Percentiles rank a stretch among this genome's conserved stretches.
phyloP scores from a whole-genome alignment of 2,329 filamentous ascomycete genomes.

The Nannizziopsis arthrosporioides region DNA sequence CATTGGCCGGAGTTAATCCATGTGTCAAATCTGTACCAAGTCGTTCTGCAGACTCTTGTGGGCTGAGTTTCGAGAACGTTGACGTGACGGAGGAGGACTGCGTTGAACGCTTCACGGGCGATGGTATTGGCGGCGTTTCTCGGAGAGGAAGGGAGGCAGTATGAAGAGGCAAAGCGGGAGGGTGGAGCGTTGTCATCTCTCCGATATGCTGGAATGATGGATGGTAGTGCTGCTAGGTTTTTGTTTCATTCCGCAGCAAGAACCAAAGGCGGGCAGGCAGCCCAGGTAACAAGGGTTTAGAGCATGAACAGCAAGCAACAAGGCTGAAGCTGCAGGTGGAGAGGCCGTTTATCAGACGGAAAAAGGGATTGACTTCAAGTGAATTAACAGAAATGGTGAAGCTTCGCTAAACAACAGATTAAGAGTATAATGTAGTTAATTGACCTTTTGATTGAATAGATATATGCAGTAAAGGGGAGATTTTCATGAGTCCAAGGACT shows the following conservation, averaged over 20 bases:
- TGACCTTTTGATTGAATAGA: not conserved
- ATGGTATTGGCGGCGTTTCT: constrained; percentile 15
- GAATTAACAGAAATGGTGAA: not conserved
- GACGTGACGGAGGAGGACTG: constrained; percentile 30
- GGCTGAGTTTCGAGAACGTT: constrained; percentile 54
- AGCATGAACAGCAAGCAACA: not conserved
- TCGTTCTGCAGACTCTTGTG: constrained; percentile 63
- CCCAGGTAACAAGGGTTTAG: not conserved
- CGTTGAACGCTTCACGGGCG: constrained; percentile 10
- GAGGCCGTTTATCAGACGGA: constrained; percentile 4
- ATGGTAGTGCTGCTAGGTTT: not conserved
- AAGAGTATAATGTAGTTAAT: not conserved
- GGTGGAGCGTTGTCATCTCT: constrained; percentile 52
- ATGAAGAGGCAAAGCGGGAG: constrained; percentile 48
- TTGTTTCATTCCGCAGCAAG: constrained; percentile 3
- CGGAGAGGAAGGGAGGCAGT: constrained; percentile 30
- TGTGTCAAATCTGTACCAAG: constrained; percentile 72
- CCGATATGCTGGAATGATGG: constrained; percentile 20
- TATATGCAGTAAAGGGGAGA: not conserved
- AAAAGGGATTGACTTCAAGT: not conserved
- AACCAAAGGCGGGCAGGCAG: not conserved
- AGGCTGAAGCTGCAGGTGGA: not conserved
- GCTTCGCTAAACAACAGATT: not conserved
- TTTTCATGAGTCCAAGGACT: not conserved
- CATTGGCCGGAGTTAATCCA: constrained; percentile 71